Percentiles rank a stretch among this genome's conserved stretches.
Evolutionary conservation across 371 early-diverging fungal species (phyloP).

Genomic region (Mortierella polycephala): DNA sequence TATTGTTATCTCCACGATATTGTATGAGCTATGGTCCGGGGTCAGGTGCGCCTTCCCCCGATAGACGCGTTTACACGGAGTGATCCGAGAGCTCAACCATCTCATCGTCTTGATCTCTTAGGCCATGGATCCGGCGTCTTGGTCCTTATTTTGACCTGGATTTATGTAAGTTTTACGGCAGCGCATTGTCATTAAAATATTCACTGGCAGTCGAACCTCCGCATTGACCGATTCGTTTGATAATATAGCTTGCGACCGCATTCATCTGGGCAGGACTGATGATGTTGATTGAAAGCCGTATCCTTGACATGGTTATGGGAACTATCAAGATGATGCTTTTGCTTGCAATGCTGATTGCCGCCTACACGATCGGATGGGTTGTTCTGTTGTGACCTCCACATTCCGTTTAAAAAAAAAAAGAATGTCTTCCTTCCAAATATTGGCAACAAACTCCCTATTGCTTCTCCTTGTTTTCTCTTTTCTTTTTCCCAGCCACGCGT

Average conservation of each 20-base stretch:
- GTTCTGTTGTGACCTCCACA: no score
- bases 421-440: no score
- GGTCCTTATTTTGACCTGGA: constrained; percentile 30
- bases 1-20: not conserved
- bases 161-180: constrained; percentile 25
- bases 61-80: not conserved
- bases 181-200: not conserved
- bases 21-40: not conserved
- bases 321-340: constrained; percentile 24
- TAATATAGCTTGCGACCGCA: constrained; percentile 15
- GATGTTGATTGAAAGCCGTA: constrained; percentile 23
- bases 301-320: constrained; percentile 23
- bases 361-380: constrained; percentile 31
- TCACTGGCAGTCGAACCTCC: not conserved
- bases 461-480: no score
- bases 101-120: not conserved
- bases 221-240: not conserved
- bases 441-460: no score
- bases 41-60: not conserved
- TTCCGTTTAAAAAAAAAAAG: not conserved
- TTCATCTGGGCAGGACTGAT: constrained; percentile 28
- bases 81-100: not conserved
- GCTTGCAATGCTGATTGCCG: constrained; percentile 34
- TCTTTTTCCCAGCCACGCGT: no score
- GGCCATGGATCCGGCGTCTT: constrained; percentile 16